These are phyloP conservation scores for Magnaporthales sp. DNA, from an alignment of 2,329 filamentous ascomycete species.

Conservation along the genomic window DNA sequence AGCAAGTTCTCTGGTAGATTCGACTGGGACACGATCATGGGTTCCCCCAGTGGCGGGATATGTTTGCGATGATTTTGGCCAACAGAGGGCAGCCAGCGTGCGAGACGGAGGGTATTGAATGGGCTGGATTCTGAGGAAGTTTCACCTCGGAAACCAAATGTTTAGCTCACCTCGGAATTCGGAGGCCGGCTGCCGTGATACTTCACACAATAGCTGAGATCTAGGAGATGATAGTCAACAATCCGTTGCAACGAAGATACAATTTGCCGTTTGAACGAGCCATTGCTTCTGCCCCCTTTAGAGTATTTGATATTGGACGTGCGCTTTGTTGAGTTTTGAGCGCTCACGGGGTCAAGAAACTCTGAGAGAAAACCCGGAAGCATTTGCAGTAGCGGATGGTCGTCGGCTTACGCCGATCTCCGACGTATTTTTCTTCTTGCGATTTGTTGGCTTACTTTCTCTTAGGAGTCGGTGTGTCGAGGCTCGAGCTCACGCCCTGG, in stretches of 20 bases:
- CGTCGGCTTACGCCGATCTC: too few species aligned
- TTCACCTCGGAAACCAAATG: not conserved
- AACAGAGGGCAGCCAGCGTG: not conserved
- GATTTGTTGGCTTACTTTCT: too few species aligned
- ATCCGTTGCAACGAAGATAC: not conserved
- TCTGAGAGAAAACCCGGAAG: too few species aligned
- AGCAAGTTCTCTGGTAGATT: not conserved
- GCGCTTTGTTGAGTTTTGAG: too few species aligned
- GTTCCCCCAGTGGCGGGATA: not conserved
- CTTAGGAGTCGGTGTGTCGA: too few species aligned
- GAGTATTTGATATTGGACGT: too few species aligned
- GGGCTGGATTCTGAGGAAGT: not conserved
- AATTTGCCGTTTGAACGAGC: not conserved
- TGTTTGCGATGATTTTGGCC: not conserved
- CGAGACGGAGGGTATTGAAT: not conserved
- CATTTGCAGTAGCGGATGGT: too few species aligned
- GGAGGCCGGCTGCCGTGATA: not conserved
- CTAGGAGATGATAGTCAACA: not conserved
- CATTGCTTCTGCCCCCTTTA: too few species aligned
- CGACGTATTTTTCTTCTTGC: too few species aligned
- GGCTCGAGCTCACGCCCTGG: not conserved
- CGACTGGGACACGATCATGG: not conserved
- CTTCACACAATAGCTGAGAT: not conserved
- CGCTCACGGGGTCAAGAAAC: too few species aligned
- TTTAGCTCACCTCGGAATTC: not conserved